Evolutionary conservation across 257 asterid genomes (phyloP).

Genomic region (Solanum virginianum): DNA sequence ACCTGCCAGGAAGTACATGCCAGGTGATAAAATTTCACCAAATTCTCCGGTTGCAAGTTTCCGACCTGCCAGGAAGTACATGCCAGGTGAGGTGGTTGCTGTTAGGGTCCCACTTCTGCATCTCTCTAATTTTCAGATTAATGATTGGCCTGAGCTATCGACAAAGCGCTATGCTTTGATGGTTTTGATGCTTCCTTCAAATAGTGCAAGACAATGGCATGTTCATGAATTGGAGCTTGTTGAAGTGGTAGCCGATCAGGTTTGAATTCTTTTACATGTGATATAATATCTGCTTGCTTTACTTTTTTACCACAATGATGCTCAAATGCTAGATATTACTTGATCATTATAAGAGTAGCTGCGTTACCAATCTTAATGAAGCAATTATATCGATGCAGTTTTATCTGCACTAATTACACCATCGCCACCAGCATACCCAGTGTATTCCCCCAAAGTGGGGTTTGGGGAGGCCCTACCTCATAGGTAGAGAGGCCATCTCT

Average conservation of each 20-base stretch:
- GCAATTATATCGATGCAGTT: not conserved
- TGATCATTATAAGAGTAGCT: not conserved
- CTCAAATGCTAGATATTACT: not conserved
- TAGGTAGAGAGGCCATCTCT: not conserved
- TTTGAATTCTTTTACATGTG: constrained; percentile 3
- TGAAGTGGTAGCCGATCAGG: constrained; percentile 99
- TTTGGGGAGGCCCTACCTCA: not conserved
- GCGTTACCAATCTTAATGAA: not conserved
- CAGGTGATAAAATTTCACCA: constrained; percentile 82
- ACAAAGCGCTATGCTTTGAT: constrained; percentile 85
- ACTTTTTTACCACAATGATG: not conserved
- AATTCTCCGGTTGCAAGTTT: constrained; percentile 78
- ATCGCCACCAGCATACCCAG: not conserved
- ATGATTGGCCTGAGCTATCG: constrained; percentile 95
- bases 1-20: constrained; percentile 64
- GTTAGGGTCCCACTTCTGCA: constrained; percentile 88
- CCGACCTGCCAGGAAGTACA: constrained; percentile 59
- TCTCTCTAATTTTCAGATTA: constrained; percentile 81
- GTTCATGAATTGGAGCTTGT: constrained; percentile 95
- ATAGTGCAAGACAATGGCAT: constrained; percentile 97
- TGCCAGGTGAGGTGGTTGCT: constrained; percentile 95
- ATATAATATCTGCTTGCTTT: not conserved
- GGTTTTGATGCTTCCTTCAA: constrained; percentile 96
- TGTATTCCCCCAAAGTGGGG: not conserved
- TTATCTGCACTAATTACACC: not conserved